Conservation (phyloP, 2,329 filamentous ascomycete species). For the Neobulgaria alba region DNA sequence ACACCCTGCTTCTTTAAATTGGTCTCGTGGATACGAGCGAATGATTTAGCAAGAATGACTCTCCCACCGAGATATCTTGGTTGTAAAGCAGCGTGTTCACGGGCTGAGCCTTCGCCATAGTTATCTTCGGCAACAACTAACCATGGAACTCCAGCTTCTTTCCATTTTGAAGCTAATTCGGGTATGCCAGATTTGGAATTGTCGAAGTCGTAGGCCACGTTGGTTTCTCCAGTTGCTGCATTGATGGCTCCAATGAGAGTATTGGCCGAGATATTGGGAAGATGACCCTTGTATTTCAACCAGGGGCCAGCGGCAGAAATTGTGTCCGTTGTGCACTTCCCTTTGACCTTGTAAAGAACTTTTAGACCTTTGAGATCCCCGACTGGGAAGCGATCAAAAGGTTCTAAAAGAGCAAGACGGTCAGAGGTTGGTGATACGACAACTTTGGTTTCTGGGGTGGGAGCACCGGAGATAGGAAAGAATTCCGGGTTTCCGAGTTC, state of each 20-base stretch:
- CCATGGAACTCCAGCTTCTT: constrained; percentile 67
- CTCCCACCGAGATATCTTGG: constrained; percentile 83
- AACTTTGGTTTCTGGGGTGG: constrained; percentile 63
- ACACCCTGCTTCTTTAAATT: constrained; percentile 97
- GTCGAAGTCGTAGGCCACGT: constrained; percentile 81
- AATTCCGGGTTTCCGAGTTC: constrained; percentile 69
- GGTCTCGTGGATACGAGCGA: constrained; percentile 89
- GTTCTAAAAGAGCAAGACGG: constrained; percentile 83
- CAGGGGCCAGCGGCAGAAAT: constrained; percentile 95
- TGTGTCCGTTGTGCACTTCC: constrained; percentile 98
- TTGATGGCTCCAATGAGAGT: constrained; percentile 94
- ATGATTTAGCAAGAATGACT: constrained; percentile 76
- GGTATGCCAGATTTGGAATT: constrained; percentile 72
- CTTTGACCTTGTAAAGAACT: constrained; percentile 91
- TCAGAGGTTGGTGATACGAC: constrained; percentile 80
- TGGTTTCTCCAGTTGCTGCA: constrained; percentile 85
- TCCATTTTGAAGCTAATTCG: constrained; percentile 79
- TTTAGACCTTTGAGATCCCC: constrained; percentile 67
- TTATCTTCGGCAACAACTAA: constrained; percentile 96
- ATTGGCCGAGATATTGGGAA: constrained; percentile 96
- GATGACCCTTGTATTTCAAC: constrained; percentile 98
- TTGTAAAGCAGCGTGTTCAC: constrained; percentile 84
- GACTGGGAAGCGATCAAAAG: constrained; percentile 75
- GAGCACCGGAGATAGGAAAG: constrained; percentile 60
- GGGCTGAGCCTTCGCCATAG: constrained; percentile 84